phyloP scores from a whole-genome alignment of 1,284 basidiomycete species.

The Schizopora paradoxa region DNA sequence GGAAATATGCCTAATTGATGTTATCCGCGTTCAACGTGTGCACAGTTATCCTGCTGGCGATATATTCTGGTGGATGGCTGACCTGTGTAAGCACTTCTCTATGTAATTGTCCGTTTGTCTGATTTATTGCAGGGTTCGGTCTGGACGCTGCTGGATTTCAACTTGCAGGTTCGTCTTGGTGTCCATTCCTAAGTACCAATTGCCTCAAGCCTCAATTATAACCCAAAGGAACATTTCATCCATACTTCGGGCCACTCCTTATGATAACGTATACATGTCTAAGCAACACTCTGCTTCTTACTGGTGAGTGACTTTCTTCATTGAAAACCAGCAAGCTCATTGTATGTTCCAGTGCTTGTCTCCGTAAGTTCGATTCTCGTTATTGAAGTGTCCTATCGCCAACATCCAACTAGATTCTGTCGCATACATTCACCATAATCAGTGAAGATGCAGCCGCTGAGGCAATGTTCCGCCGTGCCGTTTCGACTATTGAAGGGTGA shows the following conservation, averaged over 20 bases:
- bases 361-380: slow-evolving; percentile 62
- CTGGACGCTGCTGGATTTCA: slow-evolving; percentile 80
- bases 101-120: neutral
- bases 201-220: too few relatives aligned
- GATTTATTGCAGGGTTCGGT: slow-evolving; percentile 53
- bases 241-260: slow-evolving; percentile 77
- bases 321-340: slow-evolving; percentile 10
- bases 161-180: slow-evolving; percentile 51
- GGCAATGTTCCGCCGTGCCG: slow-evolving; percentile 90
- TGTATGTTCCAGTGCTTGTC: slow-evolving; percentile 54
- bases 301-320: slow-evolving; percentile 42
- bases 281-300: slow-evolving; percentile 82
- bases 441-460: slow-evolving; percentile 90
- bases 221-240: slow-evolving; percentile 65
- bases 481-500: slow-evolving; percentile 85
- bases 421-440: slow-evolving; percentile 89
- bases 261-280: slow-evolving; percentile 86
- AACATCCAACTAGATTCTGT: slow-evolving; percentile 70
- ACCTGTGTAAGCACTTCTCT: slow-evolving; percentile 44
- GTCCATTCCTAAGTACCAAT: neutral
- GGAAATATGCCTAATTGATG: neutral
- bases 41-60: slow-evolving; percentile 41
- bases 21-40: neutral
- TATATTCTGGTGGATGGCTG: slow-evolving; percentile 77
- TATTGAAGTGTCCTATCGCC: too few relatives aligned